phyloP scores from a whole-genome alignment of 345 rosid genomes.

The Salix dunnii region DNA sequence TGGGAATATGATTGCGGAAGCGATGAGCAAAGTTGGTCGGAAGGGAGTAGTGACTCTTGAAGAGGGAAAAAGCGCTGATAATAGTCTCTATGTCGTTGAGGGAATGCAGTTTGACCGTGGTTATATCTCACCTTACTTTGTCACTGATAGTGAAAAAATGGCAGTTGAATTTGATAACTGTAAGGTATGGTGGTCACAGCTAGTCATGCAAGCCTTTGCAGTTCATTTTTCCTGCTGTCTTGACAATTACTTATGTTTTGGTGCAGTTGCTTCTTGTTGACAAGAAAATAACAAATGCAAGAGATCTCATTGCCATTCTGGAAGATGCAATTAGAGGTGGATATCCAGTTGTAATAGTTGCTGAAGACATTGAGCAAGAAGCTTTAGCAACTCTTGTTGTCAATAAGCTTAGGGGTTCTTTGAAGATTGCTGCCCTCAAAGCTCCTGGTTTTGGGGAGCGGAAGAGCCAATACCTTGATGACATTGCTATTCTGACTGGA shows the following conservation, averaged over 20 bases:
- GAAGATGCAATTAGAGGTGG: constrained; percentile 89
- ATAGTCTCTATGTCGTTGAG: constrained; percentile 91
- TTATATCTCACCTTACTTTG: constrained; percentile 95
- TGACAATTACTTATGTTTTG: constrained; percentile 2
- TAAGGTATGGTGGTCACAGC: constrained; percentile 50
- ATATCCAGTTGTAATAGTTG: constrained; percentile 68
- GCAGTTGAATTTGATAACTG: constrained; percentile 91
- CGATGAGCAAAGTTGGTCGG: constrained; percentile 92
- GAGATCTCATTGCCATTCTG: constrained; percentile 77
- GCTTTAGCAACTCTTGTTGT: constrained; percentile 96
- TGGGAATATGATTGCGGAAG: constrained; percentile 98
- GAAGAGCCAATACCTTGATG: constrained; percentile 95
- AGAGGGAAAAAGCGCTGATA: constrained; percentile 98
- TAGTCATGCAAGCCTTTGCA: background rate
- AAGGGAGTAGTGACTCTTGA: constrained; percentile 97
- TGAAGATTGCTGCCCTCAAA: constrained; percentile 92
- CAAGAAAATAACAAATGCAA: constrained; percentile 92
- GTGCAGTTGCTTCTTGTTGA: constrained; percentile 94
- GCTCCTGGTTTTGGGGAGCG: constrained; percentile 99
- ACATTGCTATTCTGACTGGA: constrained; percentile 91
- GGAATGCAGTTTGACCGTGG: constrained; percentile 99
- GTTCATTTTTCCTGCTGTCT: background rate
- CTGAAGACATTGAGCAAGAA: constrained; percentile 98
- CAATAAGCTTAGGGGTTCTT: constrained; percentile 85
- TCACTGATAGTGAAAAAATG: constrained; percentile 97